Evolutionary conservation across 176 grass and related monocot genomes (phyloP).

Genomic region (Lolium perenne): DNA sequence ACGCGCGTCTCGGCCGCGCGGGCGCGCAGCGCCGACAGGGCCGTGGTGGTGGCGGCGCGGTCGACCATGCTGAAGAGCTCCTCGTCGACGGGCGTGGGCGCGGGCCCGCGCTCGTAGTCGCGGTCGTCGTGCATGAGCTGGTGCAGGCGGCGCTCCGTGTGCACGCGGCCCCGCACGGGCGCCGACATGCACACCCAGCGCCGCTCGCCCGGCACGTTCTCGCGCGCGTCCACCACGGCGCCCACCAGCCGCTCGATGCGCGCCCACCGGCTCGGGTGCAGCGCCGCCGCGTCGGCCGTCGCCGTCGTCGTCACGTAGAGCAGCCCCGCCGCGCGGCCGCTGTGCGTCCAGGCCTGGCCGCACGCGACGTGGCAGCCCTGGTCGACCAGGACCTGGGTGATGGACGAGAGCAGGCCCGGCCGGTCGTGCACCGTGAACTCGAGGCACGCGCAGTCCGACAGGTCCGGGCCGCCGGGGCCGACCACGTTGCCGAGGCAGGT

Average conservation of each 20-base stretch:
- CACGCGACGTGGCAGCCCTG: constrained; percentile 66
- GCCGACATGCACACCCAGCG: constrained; percentile 54
- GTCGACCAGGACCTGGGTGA: constrained; percentile 59
- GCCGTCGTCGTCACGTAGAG: constrained; percentile 47
- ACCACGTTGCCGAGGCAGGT: constrained; percentile 71
- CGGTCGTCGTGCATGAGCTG: constrained; percentile 77
- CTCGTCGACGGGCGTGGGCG: constrained; percentile 52
- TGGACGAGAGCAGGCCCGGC: constrained; percentile 63
- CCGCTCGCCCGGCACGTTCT: constrained; percentile 48
- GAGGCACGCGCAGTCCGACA: constrained; percentile 59
- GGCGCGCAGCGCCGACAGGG: not conserved
- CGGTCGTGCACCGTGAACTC: constrained; percentile 74
- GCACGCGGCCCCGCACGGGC: constrained; percentile 56
- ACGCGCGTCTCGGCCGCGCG: constrained; percentile 37
- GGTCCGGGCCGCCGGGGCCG: constrained; percentile 47
- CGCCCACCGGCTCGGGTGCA: constrained; percentile 43
- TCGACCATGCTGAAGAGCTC: constrained; percentile 45
- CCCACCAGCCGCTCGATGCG: constrained; percentile 64
- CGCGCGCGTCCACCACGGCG: constrained; percentile 59
- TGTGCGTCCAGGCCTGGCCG: constrained; percentile 72
- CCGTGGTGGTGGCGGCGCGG: constrained; percentile 12
- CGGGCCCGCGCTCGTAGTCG: constrained; percentile 62
- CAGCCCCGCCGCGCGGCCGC: constrained; percentile 55
- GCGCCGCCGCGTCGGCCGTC: not conserved
- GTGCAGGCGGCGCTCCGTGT: constrained; percentile 73